These are phyloP conservation scores for Schizothecium vesticola DNA, from an alignment of 495 filamentous ascomycete genomes.

Conservation along the genomic window DNA sequence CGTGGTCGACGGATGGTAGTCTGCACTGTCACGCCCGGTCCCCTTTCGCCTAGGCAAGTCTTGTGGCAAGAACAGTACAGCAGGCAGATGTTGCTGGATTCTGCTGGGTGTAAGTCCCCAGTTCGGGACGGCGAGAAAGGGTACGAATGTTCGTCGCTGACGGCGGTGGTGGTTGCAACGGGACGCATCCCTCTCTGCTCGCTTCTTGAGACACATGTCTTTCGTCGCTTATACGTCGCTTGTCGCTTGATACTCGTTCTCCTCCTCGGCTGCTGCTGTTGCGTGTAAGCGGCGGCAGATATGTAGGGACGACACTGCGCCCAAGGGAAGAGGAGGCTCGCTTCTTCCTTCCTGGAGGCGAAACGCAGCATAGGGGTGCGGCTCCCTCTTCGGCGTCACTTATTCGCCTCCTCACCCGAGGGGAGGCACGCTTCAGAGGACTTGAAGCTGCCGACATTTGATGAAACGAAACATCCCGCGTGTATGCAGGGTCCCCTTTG, in stretches of 20 bases:
- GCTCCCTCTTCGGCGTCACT: neutral
- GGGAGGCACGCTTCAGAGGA: neutral
- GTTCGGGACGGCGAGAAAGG: too few relatives aligned
- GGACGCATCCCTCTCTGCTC: neutral
- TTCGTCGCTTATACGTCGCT: neutral
- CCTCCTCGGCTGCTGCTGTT: neutral
- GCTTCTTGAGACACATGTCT: neutral
- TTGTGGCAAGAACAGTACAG: neutral
- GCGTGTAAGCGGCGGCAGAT: neutral
- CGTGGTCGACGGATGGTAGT: neutral
- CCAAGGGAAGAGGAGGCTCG: neutral
- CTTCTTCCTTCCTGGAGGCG: neutral
- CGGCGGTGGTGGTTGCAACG: neutral
- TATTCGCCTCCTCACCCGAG: neutral
- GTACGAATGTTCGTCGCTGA: too few relatives aligned
- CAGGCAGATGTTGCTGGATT: too few relatives aligned
- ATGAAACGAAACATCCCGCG: neutral
- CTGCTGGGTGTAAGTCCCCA: too few relatives aligned
- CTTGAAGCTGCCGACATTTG: neutral
- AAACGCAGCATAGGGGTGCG: neutral
- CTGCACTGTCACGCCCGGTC: neutral
- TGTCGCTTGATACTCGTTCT: neutral
- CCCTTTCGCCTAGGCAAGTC: neutral
- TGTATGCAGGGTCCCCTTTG: neutral
- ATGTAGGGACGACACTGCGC: neutral